Evolutionary conservation across 768 basidiomycete species (phyloP), one percentile per base, ranked within the genome.

Genomic region (Austroboletus eburneus): DNA sequence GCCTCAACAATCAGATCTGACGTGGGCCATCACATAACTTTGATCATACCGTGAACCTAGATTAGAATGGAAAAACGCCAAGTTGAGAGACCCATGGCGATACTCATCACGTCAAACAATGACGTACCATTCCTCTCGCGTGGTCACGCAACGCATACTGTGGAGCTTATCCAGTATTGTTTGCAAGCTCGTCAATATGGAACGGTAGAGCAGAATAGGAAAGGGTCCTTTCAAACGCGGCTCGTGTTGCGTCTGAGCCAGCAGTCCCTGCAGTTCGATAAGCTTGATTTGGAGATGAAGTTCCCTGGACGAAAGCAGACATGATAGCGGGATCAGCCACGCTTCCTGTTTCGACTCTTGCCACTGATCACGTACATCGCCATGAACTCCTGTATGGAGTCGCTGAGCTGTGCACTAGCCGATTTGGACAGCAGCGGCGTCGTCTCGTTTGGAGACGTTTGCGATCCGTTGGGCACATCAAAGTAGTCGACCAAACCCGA

Each of bases 61-160:
- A n/a, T n/a, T 23, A 38, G 5, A 35, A 22, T 27, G 39, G 25
- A 33, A 14, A 5, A 12, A 12, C 32, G 8, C 8, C 5, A 4
- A 33, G 16, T 5, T 4, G 12, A 4, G 32, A 14, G 16, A 33
- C 5, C 25, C 25, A 10, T 27, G 5, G 10, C 32, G 32, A 33
- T 16, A 14, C 32, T 9, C n/a, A 16, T 16, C 9, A 33, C 32
- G 32, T n/a, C n/a, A n/a, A n/a, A 16, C 32, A 34, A 38, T 29
- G 13, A 64, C 79, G 45, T 42, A 87, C 93, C 94, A 97, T 72
- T 95, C 92, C 64, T 95, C 90, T 33, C 91, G 77, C 0, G 91
- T 92, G 5, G 90, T 96, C n/a, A 97, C 94, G 63, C 91, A 94
- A 23, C 94, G 80, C 87, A 98, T 96, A 54, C 90, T 89, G 63